Evolutionary conservation across 805 yeast genomes (phyloP).

Genomic region (Nakazawaea anatomiae): DNA sequence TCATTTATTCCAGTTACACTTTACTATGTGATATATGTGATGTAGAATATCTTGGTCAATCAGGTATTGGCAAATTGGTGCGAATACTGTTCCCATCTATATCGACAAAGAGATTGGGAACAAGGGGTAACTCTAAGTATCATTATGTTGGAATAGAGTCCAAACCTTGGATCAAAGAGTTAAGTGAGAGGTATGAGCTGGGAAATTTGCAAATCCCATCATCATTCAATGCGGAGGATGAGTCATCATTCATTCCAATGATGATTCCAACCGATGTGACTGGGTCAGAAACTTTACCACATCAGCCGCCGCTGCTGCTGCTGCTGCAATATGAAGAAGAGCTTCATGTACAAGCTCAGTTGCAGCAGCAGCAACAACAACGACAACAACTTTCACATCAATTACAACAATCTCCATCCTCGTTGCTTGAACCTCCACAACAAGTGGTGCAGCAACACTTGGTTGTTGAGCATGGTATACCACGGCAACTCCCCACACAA

Average conservation of each 20-base stretch:
- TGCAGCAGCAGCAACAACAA: background rate
- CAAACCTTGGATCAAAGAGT: slow-evolving; percentile 5
- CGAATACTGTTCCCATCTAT: slow-evolving; percentile 57
- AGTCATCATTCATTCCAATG: background rate
- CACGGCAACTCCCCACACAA: no score
- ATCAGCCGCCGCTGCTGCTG: background rate
- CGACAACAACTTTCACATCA: background rate
- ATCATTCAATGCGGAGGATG: background rate
- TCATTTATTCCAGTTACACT: slow-evolving; percentile 18
- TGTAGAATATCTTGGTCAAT: slow-evolving; percentile 57
- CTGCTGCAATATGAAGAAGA: background rate
- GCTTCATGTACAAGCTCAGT: background rate
- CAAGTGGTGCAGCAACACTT: background rate
- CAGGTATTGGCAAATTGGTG: slow-evolving; percentile 70
- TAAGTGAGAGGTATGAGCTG: background rate
- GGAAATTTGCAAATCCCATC: background rate
- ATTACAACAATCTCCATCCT: background rate
- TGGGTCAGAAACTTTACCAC: background rate
- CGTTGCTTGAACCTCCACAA: background rate
- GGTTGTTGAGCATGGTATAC: no score
- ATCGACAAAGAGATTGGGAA: slow-evolving; percentile 70
- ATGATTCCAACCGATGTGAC: background rate
- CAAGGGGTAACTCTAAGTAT: slow-evolving; percentile 74
- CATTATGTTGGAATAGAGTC: slow-evolving; percentile 68
- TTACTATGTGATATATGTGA: slow-evolving; percentile 16